Conservation (phyloP, 805 yeast genomes). For the Hyphopichia homilentoma region DNA sequence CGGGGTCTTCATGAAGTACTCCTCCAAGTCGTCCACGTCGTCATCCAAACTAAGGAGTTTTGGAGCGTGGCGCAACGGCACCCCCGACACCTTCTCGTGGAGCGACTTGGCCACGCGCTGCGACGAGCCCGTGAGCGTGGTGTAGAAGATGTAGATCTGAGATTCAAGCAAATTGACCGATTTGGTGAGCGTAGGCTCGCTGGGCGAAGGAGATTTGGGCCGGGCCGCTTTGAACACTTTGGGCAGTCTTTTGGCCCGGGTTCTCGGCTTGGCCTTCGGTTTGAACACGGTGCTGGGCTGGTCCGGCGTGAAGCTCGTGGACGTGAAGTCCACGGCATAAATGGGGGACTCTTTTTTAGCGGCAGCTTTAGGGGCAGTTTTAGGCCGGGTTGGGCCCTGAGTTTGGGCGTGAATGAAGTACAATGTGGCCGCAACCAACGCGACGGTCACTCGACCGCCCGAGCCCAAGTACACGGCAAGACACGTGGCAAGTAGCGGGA, state of each 20-base stretch:
- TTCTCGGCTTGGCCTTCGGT: slow-evolving; percentile 11
- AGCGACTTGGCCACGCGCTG: slow-evolving; percentile 62
- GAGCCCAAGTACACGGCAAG: slow-evolving; percentile 27
- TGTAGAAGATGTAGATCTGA: slow-evolving; percentile 67
- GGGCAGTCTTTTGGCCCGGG: slow-evolving; percentile 24
- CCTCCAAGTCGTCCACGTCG: slow-evolving; percentile 76
- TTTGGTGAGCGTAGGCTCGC: slow-evolving; percentile 36
- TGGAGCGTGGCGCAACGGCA: slow-evolving; percentile 37
- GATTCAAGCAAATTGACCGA: slow-evolving; percentile 45
- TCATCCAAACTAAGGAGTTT: slow-evolving; percentile 70
- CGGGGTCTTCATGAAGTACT: slow-evolving; percentile 71
- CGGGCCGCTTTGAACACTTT: slow-evolving; percentile 40
- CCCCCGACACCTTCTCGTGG: slow-evolving; percentile 28
- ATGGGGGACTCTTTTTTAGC: slow-evolving; percentile 26
- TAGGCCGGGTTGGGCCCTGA: slow-evolving; percentile 1
- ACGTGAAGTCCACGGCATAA: slow-evolving; percentile 41
- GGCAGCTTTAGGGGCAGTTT: slow-evolving; percentile 2
- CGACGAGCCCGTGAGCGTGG: slow-evolving; percentile 83
- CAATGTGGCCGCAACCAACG: slow-evolving; percentile 16
- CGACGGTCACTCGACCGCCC: slow-evolving; percentile 43
- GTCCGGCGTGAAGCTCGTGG: slow-evolving; percentile 25
- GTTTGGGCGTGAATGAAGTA: slow-evolving; percentile 4
- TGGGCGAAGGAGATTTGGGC: slow-evolving; percentile 15
- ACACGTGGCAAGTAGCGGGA: slow-evolving; percentile 17
- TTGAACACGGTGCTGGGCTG: slow-evolving; percentile 12